Percentiles rank a stretch among this genome's conserved stretches.
Evolutionary conservation across 2,329 filamentous ascomycete species (phyloP).

Genomic region (Pseudovirgaria hyperparasitica): DNA sequence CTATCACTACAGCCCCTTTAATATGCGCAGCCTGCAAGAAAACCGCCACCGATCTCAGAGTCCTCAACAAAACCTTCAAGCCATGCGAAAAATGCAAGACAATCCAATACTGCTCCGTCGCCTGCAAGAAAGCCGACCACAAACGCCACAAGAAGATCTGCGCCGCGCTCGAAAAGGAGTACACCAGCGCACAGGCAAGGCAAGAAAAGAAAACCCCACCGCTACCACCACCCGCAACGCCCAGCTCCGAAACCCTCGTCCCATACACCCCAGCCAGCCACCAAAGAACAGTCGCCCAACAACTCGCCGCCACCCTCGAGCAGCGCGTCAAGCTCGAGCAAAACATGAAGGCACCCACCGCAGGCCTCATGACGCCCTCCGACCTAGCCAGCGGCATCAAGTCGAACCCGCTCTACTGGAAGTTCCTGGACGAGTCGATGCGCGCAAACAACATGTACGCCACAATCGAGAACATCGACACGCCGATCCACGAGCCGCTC

Average conservation of each 20-base stretch:
- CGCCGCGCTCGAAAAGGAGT: too few species aligned
- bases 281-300: background rate
- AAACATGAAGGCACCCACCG: too few species aligned
- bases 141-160: conserved; percentile 22
- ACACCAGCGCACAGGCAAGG: too few species aligned
- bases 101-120: conserved; percentile 18
- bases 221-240: too few species aligned
- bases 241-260: background rate
- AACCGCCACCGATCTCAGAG: conserved; percentile 8
- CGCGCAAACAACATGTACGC: too few species aligned
- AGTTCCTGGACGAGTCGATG: too few species aligned
- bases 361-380: too few species aligned
- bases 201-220: too few species aligned
- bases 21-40: conserved; percentile 11
- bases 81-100: conserved; percentile 18
- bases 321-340: too few species aligned
- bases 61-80: conserved; percentile 8
- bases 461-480: conserved; percentile 8
- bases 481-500: conserved; percentile 12
- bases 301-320: background rate
- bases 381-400: too few species aligned
- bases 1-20: conserved; percentile 6
- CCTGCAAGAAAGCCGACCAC: conserved; percentile 21
- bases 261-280: conserved; percentile 3
- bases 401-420: too few species aligned